These are phyloP conservation scores for Metschnikowia rubicola DNA, from an alignment of 805 yeast genomes.

Conservation along the genomic window DNA sequence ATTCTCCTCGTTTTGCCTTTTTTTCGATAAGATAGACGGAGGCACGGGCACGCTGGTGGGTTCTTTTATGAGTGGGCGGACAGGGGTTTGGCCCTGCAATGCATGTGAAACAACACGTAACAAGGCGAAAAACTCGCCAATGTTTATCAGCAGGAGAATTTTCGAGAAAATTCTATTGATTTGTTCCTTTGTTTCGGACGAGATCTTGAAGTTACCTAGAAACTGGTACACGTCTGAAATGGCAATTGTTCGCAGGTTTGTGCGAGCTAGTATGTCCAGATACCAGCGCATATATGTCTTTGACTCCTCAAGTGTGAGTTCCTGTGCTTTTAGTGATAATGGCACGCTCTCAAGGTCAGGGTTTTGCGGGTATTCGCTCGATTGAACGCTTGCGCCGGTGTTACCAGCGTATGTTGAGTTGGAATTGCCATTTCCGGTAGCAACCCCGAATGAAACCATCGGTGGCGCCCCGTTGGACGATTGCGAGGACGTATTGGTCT, in stretches of 20 bases:
- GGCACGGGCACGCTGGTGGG: slow-evolving; percentile 76
- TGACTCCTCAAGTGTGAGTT: slow-evolving; percentile 72
- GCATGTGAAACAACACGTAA: slow-evolving; percentile 76
- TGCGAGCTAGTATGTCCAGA: slow-evolving; percentile 72
- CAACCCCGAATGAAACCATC: slow-evolving; percentile 10
- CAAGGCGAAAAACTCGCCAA: slow-evolving; percentile 89
- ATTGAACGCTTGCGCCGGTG: no score
- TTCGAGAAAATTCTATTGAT: slow-evolving; percentile 51
- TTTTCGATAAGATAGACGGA: slow-evolving; percentile 65
- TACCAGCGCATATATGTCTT: slow-evolving; percentile 93
- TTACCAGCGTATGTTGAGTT: background rate
- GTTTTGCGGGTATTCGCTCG: background rate
- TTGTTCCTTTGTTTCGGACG: slow-evolving; percentile 46
- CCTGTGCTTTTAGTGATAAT: slow-evolving; percentile 59
- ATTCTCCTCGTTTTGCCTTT: slow-evolving; percentile 47
- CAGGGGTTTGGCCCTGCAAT: slow-evolving; percentile 51
- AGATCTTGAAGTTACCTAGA: slow-evolving; percentile 69
- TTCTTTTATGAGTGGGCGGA: slow-evolving; percentile 48
- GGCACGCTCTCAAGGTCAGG: slow-evolving; percentile 48
- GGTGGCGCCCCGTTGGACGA: slow-evolving; percentile 9
- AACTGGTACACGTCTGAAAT: slow-evolving; percentile 78
- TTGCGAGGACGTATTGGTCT: background rate
- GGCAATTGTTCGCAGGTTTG: slow-evolving; percentile 61
- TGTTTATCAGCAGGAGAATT: slow-evolving; percentile 58
- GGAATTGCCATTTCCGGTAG: background rate